Evolutionary conservation across 2,329 filamentous ascomycete genomes (phyloP).

Genomic region (Periconia sp.): DNA sequence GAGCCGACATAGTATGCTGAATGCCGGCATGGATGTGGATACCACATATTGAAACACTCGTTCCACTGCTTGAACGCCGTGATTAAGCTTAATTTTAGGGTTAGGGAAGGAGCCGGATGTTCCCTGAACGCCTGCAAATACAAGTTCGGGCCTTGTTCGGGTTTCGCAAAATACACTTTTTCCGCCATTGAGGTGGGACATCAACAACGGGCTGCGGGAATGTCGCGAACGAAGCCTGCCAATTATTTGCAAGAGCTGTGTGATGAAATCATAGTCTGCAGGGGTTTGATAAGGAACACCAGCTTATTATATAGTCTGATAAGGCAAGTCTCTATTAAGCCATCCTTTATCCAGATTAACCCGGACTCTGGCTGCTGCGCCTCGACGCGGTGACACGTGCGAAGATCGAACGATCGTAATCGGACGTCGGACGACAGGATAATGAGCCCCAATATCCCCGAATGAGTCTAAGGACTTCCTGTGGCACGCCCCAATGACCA

Average conservation of each 20-base stretch:
- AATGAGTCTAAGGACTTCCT: not conserved
- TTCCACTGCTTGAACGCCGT: slow-evolving; percentile 10
- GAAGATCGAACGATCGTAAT: not conserved
- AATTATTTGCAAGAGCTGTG: not conserved
- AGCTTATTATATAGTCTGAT: not conserved
- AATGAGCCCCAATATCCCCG: not conserved
- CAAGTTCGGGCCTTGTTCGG: not conserved
- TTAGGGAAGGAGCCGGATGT: not conserved
- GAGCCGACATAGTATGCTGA: slow-evolving; percentile 18
- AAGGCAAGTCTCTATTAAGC: not conserved
- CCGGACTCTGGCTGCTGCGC: not conserved
- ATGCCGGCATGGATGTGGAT: slow-evolving; percentile 14
- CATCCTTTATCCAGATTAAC: slow-evolving; percentile 5
- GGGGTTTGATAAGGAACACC: not conserved
- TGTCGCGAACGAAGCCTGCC: not conserved
- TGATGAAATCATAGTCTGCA: slow-evolving; percentile 6
- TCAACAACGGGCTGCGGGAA: not conserved
- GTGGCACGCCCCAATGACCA: slow-evolving; percentile 11
- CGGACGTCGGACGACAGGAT: slow-evolving; percentile 1
- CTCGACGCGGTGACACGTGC: slow-evolving; percentile 1
- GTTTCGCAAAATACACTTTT: not conserved
- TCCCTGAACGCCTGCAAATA: slow-evolving; percentile 1
- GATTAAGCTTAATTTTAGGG: slow-evolving; percentile 16
- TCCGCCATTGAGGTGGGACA: not conserved
- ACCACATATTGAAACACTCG: slow-evolving; percentile 13